Conservation (phyloP, 2,329 filamentous ascomycete species). For the Fusarium denticulatum region DNA sequence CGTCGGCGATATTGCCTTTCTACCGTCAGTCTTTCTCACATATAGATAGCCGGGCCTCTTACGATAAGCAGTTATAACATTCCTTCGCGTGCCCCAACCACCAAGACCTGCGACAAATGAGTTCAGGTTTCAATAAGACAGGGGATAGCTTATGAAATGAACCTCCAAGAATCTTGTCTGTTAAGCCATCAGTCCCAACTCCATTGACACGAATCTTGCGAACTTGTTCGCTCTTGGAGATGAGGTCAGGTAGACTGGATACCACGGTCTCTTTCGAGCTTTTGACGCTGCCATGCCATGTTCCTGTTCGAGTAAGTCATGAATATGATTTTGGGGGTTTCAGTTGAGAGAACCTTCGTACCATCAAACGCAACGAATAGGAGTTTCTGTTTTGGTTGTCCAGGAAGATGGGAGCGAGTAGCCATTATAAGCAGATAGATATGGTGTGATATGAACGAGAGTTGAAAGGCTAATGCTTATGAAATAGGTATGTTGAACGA, state of each 20-base stretch:
- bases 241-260: background rate
- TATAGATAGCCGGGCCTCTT: background rate
- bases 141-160: no score
- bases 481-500: background rate
- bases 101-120: background rate
- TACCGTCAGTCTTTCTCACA: fast-evolving
- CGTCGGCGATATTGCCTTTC: background rate
- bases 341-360: background rate
- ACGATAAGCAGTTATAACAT: background rate
- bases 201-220: background rate
- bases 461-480: background rate
- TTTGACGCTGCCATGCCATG: background rate
- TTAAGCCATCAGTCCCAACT: fast-evolving
- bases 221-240: fast-evolving
- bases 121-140: no score
- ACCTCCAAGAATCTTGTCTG: background rate
- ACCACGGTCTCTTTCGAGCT: background rate
- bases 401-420: fast-evolving
- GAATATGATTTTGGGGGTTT: fast-evolving
- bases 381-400: background rate
- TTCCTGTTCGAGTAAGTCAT: background rate
- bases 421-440: fast-evolving
- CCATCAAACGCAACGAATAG: background rate
- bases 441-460: background rate
- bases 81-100: background rate